Evolutionary conservation across 768 basidiomycete genomes (phyloP).

Genomic region (Omphalotus guepiniiformis): DNA sequence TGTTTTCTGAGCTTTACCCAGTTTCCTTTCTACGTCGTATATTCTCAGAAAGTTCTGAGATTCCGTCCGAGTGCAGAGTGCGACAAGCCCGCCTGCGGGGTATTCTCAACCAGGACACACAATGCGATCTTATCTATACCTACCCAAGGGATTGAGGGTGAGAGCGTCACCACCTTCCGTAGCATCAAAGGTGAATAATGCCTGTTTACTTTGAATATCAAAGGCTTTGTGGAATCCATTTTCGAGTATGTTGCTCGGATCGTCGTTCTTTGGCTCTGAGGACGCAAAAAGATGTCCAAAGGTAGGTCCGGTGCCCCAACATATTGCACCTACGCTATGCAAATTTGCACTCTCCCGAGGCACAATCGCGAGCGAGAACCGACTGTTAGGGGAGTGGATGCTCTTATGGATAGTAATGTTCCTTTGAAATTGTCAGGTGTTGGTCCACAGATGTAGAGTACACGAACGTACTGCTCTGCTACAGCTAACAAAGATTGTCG

Average conservation of each 20-base stretch:
- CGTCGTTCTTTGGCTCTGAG: conserved; percentile 39
- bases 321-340: conserved; percentile 38
- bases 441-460: conserved; percentile 17
- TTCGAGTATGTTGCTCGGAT: conserved; percentile 15
- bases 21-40: conserved; percentile 44
- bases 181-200: conserved; percentile 35
- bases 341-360: not conserved
- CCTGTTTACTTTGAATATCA: conserved; percentile 29
- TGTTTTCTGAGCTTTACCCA: conserved; percentile 26
- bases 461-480: conserved; percentile 8
- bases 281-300: conserved; percentile 47
- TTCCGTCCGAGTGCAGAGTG: conserved; percentile 23
- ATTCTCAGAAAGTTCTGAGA: conserved; percentile 37
- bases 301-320: conserved; percentile 47
- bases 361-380: not conserved
- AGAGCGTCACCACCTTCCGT: conserved; percentile 52
- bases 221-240: conserved; percentile 53
- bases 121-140: not conserved
- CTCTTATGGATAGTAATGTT: not conserved
- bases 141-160: conserved; percentile 43
- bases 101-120: not conserved
- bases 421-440: not conserved
- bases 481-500: conserved; percentile 13
- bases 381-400: not conserved
- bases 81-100: conserved; percentile 19